These are phyloP conservation scores for Rheum nobile DNA, from an alignment of 148 eudicot genomes.

Conservation along the genomic window DNA sequence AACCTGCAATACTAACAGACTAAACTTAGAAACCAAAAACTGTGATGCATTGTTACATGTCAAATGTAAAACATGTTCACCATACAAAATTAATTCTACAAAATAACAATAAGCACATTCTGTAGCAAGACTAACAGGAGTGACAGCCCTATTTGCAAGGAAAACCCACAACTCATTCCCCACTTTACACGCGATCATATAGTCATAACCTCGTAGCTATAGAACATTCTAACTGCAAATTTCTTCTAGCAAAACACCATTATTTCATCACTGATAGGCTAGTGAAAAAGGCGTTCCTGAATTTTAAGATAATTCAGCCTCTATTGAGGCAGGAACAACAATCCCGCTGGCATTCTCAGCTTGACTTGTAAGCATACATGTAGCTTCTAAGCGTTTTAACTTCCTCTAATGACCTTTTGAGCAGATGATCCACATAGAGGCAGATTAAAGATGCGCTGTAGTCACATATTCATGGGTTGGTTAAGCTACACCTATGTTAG, in stretches of 20 bases:
- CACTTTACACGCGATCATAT: not conserved
- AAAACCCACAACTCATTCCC: not conserved
- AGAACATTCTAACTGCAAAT: not conserved
- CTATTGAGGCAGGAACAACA: not conserved
- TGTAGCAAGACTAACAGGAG: no score
- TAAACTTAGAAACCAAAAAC: not conserved
- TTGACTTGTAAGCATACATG: conserved; percentile 83
- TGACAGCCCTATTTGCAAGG: not conserved
- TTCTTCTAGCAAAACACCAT: not conserved
- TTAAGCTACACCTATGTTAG: not conserved
- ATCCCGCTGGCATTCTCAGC: conserved; percentile 12
- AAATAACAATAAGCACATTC: no score
- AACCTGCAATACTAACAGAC: no score
- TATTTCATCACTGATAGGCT: not conserved
- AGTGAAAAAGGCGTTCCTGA: not conserved
- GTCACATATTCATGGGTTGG: not conserved
- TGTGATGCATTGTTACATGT: no score
- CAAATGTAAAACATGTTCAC: not conserved
- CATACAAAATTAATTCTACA: not conserved
- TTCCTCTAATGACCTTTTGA: conserved; percentile 71
- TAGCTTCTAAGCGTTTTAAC: conserved; percentile 76
- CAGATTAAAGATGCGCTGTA: conserved; percentile 63
- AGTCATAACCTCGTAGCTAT: not conserved
- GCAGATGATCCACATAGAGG: conserved; percentile 74
- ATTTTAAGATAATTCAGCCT: not conserved